Evolutionary conservation across 1,284 basidiomycete species (phyloP), one percentile per base, ranked within the genome.

Genomic region (Athelia psychrophila): DNA sequence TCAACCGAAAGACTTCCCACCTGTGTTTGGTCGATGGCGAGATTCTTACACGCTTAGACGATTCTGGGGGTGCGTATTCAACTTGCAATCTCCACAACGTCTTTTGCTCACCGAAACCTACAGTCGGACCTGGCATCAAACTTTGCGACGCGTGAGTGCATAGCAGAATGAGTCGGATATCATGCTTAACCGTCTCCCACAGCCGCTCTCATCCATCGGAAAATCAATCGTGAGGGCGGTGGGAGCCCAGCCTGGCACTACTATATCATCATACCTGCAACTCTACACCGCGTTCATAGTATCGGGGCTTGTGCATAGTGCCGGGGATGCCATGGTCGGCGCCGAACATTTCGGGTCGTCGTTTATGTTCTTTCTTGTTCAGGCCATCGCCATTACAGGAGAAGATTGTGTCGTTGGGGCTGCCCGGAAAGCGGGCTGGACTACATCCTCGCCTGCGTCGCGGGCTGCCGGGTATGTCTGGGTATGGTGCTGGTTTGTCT

Each of bases 31-130:
- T 12, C 44, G 23, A 16, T 68, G 63, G 65, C 55, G 54, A 3
- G 68, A 70, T 30, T 63, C 68, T 2, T 72, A 69, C 52, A 71
- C 70, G 6, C 52, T 73, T 3, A 60, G 70, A 22, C 60, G 61
- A 9, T 61, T 70, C 44, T 73, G 72, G 71, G 67, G 70, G 71
- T 72, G 42, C 44, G 66, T 60, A 6, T n/a, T n/a, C n/a, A n/a
- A n/a, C 8, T 8, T 18, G 18, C 44, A 16, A 25, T 32, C 20
- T 15, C 35, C 16, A 12, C 32, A 23, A 8, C 12, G 38, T 23
- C 5, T 30, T 30, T 30, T 30, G 27, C 27, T 30, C 13, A 30
- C 13, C 27, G 13, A 5, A 30, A 22, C 20, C 8, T 18, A 19
- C 49, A 69, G 69, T 47, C 64, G 62, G 44, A 60, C 60, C 15